A percentile compares a stretch with the other conserved stretches of the same genome.
Evolutionary conservation across 257 asterid species (phyloP).

Genomic region (Gentiana straminea): DNA sequence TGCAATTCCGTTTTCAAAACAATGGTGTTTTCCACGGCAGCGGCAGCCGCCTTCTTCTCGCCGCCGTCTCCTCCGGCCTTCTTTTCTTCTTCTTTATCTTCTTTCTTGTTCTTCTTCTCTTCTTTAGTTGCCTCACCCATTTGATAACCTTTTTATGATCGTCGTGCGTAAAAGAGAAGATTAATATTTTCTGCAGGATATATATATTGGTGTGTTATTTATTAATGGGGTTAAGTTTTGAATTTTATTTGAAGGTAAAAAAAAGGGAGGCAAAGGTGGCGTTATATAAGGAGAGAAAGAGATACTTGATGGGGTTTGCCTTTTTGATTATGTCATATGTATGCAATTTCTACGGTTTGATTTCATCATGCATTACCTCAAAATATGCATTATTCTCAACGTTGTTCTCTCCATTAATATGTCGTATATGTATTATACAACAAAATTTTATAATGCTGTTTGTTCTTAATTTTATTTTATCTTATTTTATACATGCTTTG

Average conservation of each 20-base stretch:
- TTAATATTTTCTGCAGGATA: neutral
- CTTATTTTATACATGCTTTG: too few species aligned
- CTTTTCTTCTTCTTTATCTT: conserved; percentile 5
- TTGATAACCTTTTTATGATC: conserved; percentile 1
- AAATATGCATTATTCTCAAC: too few species aligned
- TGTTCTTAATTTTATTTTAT: too few species aligned
- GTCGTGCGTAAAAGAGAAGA: neutral
- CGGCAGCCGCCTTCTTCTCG: conserved; percentile 29
- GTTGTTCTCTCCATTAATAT: too few species aligned
- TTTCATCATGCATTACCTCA: too few species aligned
- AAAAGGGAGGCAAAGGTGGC: conserved; percentile 38
- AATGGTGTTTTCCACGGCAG: conserved; percentile 19
- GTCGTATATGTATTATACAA: too few species aligned
- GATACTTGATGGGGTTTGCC: too few species aligned
- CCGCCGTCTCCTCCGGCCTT: conserved; percentile 20
- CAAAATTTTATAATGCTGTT: too few species aligned
- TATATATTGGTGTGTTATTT: too few species aligned
- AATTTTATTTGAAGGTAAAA: conserved; percentile 23
- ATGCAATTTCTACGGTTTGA: too few species aligned
- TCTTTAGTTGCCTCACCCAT: conserved; percentile 67
- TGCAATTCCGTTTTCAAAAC: conserved; percentile 72
- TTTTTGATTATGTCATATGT: too few species aligned
- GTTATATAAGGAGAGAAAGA: conserved; percentile 19
- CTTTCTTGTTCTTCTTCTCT: too few species aligned
- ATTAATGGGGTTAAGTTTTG: conserved; percentile 23